Conservation (phyloP, 1,139 yeast genomes). For the Taphrina confusa region DNA sequence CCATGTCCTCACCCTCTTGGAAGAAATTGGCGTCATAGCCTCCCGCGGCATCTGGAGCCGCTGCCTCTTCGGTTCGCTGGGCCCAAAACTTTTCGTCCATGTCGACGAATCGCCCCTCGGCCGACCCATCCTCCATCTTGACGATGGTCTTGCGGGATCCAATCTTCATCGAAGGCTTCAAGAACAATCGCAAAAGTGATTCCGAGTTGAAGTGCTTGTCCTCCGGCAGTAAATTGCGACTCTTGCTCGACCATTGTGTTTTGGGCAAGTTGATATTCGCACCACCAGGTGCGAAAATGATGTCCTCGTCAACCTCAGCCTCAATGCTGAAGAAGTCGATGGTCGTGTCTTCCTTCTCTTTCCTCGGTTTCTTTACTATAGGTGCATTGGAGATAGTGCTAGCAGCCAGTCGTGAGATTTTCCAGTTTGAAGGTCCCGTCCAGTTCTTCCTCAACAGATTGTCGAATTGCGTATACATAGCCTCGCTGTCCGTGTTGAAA, state of each 20-base stretch:
- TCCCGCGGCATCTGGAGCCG: constrained; percentile 44
- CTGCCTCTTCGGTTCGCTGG: constrained; percentile 44
- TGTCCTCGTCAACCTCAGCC: constrained; percentile 51
- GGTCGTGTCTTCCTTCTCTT: constrained; percentile 48
- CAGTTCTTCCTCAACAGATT: constrained; percentile 67
- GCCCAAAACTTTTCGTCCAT: constrained; percentile 76
- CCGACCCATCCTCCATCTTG: constrained; percentile 35
- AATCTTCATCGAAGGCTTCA: constrained; percentile 57
- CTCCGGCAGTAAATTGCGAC: constrained; percentile 63
- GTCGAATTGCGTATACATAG: constrained; percentile 78
- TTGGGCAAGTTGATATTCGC: constrained; percentile 52
- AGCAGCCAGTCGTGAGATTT: constrained; percentile 59
- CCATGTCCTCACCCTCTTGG: constrained; percentile 45
- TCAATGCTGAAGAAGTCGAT: constrained; percentile 58
- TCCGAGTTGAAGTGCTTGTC: constrained; percentile 74
- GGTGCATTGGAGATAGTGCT: constrained; percentile 7
- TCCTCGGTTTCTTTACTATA: constrained; percentile 35
- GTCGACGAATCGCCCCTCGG: constrained; percentile 35
- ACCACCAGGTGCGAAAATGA: constrained; percentile 57
- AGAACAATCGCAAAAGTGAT: constrained; percentile 64
- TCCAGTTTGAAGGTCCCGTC: constrained; percentile 97
- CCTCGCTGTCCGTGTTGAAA: constrained; percentile 57
- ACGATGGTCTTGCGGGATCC: constrained; percentile 24
- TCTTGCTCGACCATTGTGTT: constrained; percentile 50
- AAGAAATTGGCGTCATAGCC: constrained; percentile 54